Percentiles rank a stretch among this genome's conserved stretches.
These are phyloP conservation scores for Stereocaulon alpinum DNA, from an alignment of 495 filamentous ascomycete species.

Conservation along the genomic window DNA sequence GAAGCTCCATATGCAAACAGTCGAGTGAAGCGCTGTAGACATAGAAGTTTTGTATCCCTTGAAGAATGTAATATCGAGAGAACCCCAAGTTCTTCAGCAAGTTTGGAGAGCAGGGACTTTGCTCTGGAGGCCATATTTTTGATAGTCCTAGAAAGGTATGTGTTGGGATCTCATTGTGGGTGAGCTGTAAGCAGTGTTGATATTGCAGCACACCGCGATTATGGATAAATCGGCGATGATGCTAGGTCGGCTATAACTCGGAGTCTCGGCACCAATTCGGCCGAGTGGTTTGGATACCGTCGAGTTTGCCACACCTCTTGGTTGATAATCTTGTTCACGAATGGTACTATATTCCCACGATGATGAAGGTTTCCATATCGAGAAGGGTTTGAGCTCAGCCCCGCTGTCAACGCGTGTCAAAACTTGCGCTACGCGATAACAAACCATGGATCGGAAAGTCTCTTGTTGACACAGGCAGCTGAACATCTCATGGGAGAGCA, in stretches of 20 bases:
- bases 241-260: not conserved
- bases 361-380: too few species aligned
- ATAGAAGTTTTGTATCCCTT: constrained; percentile 61
- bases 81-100: constrained; percentile 31
- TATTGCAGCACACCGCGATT: not conserved
- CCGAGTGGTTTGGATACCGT: not conserved
- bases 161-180: not conserved
- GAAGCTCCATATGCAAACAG: constrained; percentile 71
- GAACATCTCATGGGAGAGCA: too few species aligned
- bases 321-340: too few species aligned
- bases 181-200: not conserved
- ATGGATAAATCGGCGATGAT: not conserved
- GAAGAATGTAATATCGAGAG: constrained; percentile 39
- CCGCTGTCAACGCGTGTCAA: too few species aligned
- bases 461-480: too few species aligned
- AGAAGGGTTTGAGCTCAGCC: too few species aligned
- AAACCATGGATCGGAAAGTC: too few species aligned
- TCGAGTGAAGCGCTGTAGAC: constrained; percentile 57
- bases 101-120: not conserved
- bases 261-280: not conserved
- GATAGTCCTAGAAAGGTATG: not conserved
- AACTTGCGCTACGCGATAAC: too few species aligned
- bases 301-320: too few species aligned
- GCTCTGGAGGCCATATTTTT: constrained; percentile 3
- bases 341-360: too few species aligned